Conservation (phyloP, 106 monocot genomes). For the Dioscorea alata region DNA sequence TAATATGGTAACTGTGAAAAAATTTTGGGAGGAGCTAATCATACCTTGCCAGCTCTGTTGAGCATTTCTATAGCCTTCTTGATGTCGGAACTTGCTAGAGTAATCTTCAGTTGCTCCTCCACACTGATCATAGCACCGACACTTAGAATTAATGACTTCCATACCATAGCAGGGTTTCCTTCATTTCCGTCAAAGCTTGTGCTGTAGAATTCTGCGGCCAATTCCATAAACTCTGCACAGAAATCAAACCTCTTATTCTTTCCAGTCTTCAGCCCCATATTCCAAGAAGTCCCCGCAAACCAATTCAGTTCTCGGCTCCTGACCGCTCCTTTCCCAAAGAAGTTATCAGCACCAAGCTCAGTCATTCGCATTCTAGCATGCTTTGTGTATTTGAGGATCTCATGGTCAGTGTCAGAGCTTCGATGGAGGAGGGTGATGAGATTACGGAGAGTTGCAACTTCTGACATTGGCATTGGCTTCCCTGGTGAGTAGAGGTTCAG, state of each 20-base stretch:
- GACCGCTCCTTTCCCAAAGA: slow-evolving; percentile 66
- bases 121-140: slow-evolving; percentile 54
- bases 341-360: slow-evolving; percentile 49
- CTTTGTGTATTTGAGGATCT: slow-evolving; percentile 60
- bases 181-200: slow-evolving; percentile 13
- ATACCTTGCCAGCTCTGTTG: slow-evolving; percentile 68
- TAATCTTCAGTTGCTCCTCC: slow-evolving; percentile 45
- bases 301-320: slow-evolving; percentile 66
- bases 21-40: not conserved
- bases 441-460: slow-evolving; percentile 71
- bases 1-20: too few relatives aligned
- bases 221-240: slow-evolving; percentile 65
- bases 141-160: slow-evolving; percentile 61
- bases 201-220: slow-evolving; percentile 75
- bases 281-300: slow-evolving; percentile 92
- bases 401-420: slow-evolving; percentile 25
- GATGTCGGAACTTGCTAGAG: slow-evolving; percentile 37
- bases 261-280: slow-evolving; percentile 70
- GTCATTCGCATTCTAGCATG: slow-evolving; percentile 44
- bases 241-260: slow-evolving; percentile 50
- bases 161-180: slow-evolving; percentile 40
- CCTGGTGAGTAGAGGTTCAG: slow-evolving; percentile 72
- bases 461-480: slow-evolving; percentile 65
- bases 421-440: slow-evolving; percentile 59
- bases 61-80: slow-evolving; percentile 82